Conservation (phyloP, 768 basidiomycete species). For the Boletus reticuloceps region DNA sequence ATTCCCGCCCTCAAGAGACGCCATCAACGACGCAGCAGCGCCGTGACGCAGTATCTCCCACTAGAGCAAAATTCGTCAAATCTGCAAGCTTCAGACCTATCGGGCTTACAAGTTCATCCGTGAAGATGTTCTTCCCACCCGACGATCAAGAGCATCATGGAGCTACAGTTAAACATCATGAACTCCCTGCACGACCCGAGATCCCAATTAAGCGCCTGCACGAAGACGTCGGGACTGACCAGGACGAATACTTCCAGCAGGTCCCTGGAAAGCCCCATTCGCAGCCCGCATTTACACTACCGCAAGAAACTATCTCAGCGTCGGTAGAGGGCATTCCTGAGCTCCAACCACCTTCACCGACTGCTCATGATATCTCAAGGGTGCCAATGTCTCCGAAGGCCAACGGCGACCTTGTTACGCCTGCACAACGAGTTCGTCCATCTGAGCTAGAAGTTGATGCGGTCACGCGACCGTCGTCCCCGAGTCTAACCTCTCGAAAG, state of each 20-base stretch:
- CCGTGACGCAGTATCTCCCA: constrained; percentile 17
- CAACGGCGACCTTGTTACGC: constrained; percentile 21
- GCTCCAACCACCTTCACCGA: constrained; percentile 16
- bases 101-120: constrained; percentile 45
- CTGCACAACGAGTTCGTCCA: constrained; percentile 17
- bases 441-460: constrained; percentile 24
- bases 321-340: constrained; percentile 11
- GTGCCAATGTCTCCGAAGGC: constrained; percentile 23
- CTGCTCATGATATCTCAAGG: constrained; percentile 19
- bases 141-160: constrained; percentile 63
- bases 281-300: background rate
- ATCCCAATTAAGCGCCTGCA: constrained; percentile 28
- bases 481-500: constrained; percentile 30
- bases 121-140: constrained; percentile 80
- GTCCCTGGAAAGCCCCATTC: background rate
- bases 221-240: constrained; percentile 20
- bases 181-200: constrained; percentile 19
- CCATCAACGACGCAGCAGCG: constrained; percentile 14
- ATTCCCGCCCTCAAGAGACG: constrained; percentile 14
- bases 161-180: constrained; percentile 17
- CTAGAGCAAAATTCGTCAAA: constrained; percentile 29
- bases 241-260: constrained; percentile 17
- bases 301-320: constrained; percentile 10
- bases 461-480: constrained; percentile 28
- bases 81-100: constrained; percentile 68